Conservation (phyloP, 73 alveolate genomes). For the Breviolum minutum region DNA sequence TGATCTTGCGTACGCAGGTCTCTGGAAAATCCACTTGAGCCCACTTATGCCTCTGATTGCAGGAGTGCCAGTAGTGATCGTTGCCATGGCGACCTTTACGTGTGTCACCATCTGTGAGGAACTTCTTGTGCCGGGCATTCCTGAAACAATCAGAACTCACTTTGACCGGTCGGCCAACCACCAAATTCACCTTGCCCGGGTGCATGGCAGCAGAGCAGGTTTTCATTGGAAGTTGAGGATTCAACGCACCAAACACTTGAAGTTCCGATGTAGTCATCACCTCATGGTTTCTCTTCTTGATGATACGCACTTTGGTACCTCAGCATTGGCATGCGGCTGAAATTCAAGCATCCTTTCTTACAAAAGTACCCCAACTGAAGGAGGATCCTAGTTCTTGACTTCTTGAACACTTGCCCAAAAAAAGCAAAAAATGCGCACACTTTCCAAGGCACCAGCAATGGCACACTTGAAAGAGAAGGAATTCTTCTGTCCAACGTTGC, state of each 20-base stretch:
- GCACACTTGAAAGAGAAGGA: constrained; percentile 35
- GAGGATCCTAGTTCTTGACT: too few relatives aligned
- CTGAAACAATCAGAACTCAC: background rate
- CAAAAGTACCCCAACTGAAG: too few relatives aligned
- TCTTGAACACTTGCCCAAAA: too few relatives aligned
- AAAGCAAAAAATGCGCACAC: too few relatives aligned
- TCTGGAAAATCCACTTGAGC: background rate
- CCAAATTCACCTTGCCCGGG: background rate
- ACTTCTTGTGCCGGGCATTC: background rate
- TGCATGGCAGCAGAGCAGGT: background rate
- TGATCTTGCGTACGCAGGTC: background rate
- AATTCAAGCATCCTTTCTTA: too few relatives aligned
- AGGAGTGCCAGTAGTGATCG: constrained; percentile 19
- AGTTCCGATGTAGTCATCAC: constrained; percentile 11
- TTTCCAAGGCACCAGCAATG: background rate
- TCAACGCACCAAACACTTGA: background rate
- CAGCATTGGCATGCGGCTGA: too few relatives aligned
- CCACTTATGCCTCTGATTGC: background rate
- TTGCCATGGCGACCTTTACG: background rate
- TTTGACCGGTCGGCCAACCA: background rate
- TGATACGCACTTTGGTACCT: constrained; percentile 7
- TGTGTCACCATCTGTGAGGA: constrained; percentile 21
- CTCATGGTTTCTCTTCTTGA: background rate
- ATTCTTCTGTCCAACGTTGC: background rate
- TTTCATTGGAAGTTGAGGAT: background rate